Evolutionary conservation across 177 flowering plant genomes (phyloP).

Genomic region (Tripterygium wilfordii): DNA sequence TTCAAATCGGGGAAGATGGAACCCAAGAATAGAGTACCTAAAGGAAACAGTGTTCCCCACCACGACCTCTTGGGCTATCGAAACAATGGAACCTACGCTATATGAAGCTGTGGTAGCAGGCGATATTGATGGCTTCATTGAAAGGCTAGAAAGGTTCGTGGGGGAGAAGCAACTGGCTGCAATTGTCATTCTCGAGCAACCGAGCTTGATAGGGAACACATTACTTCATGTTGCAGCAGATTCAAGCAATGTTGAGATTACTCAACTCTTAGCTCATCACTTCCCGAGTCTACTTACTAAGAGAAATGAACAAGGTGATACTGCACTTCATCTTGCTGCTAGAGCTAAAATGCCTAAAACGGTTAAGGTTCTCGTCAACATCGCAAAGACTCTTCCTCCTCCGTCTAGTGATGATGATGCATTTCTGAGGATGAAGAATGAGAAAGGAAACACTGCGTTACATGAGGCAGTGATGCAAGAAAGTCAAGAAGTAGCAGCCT

Average conservation of each 20-base stretch:
- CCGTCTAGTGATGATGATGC: not conserved
- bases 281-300: not conserved
- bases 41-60: too few species aligned
- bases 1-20: too few species aligned
- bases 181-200: not conserved
- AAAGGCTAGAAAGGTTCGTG: not conserved
- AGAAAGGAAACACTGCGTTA: slow-evolving; percentile 12
- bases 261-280: not conserved
- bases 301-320: slow-evolving; percentile 14
- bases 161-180: not conserved
- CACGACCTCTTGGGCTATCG: too few species aligned
- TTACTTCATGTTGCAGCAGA: not conserved
- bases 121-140: too few species aligned
- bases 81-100: too few species aligned
- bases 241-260: not conserved
- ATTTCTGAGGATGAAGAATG: slow-evolving; percentile 6
- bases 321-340: slow-evolving; percentile 27
- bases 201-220: not conserved
- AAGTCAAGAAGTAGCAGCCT: too few species aligned
- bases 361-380: not conserved
- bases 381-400: not conserved
- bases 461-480: slow-evolving; percentile 17
- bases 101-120: too few species aligned
- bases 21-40: too few species aligned
- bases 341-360: slow-evolving; percentile 5